A percentile compares a stretch with the other conserved stretches of the same genome.
Evolutionary conservation across 345 rosid genomes (phyloP).

Genomic region (Eucalyptus cloeziana): DNA sequence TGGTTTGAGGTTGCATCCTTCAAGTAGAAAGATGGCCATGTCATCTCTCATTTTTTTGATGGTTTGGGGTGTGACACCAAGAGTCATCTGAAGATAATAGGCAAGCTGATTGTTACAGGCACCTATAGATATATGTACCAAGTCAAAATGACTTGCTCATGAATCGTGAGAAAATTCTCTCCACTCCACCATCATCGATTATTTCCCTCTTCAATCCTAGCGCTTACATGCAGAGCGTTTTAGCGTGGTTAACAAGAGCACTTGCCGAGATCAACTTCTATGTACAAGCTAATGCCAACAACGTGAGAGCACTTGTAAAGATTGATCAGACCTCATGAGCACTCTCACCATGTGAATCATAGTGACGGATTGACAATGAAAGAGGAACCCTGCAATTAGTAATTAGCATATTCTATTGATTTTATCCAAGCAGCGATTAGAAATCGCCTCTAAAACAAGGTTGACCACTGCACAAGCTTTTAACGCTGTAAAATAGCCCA

Average conservation of each 20-base stretch:
- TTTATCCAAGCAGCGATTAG: not conserved
- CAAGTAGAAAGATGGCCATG: too few species aligned
- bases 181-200: too few species aligned
- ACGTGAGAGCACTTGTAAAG: not conserved
- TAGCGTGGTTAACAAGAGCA: too few species aligned
- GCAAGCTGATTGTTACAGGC: not conserved
- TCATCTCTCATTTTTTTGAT: too few species aligned
- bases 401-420: not conserved
- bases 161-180: too few species aligned
- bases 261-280: too few species aligned
- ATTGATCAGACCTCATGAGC: not conserved
- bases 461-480: not conserved
- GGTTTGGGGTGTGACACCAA: not conserved
- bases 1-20: too few species aligned
- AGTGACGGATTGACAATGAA: not conserved
- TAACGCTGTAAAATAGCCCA: not conserved
- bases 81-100: not conserved
- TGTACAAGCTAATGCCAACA: too few species aligned
- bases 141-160: too few species aligned
- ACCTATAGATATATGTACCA: too few species aligned
- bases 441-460: not conserved
- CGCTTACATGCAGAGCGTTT: too few species aligned
- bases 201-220: too few species aligned
- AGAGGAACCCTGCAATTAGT: not conserved
- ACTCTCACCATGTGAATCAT: not conserved